Evolutionary conservation across 2,329 filamentous ascomycete genomes (phyloP).

Genomic region (Fusarium fracticaudum): DNA sequence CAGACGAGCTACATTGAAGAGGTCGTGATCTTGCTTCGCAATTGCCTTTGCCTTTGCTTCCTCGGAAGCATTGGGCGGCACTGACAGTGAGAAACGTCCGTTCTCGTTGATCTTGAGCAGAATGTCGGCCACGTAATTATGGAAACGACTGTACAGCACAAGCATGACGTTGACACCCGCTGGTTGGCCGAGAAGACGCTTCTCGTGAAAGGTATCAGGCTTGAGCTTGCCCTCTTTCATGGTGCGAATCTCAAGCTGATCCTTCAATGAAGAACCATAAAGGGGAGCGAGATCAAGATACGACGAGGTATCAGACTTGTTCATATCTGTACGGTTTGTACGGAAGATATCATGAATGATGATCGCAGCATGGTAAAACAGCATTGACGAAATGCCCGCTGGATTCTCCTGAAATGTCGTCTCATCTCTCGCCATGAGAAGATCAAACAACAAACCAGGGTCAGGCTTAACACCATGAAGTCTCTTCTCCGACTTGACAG

Average conservation of each 20-base stretch:
- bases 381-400: conserved; percentile 76
- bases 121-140: conserved; percentile 73
- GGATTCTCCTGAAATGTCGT: conserved; percentile 68
- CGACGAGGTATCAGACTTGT: conserved; percentile 74
- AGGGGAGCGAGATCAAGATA: conserved; percentile 79
- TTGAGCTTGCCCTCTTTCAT: conserved; percentile 75
- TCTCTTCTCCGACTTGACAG: conserved; percentile 65
- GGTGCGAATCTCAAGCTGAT: conserved; percentile 71
- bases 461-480: conserved; percentile 71
- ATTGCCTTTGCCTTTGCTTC: conserved; percentile 47
- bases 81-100: conserved; percentile 60
- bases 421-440: conserved; percentile 67
- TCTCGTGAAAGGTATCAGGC: conserved; percentile 75
- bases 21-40: conserved; percentile 59
- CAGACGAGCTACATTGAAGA: conserved; percentile 60
- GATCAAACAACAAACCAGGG: conserved; percentile 73
- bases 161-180: conserved; percentile 74
- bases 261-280: conserved; percentile 72
- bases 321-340: conserved; percentile 66
- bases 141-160: conserved; percentile 75
- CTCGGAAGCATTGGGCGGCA: conserved; percentile 3
- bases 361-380: conserved; percentile 80
- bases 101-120: conserved; percentile 74
- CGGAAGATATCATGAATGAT: conserved; percentile 52
- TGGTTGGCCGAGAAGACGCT: conserved; percentile 71